These are phyloP conservation scores for Xenoacremonium recifei DNA, from an alignment of 2,329 filamentous ascomycete species.

Conservation along the genomic window DNA sequence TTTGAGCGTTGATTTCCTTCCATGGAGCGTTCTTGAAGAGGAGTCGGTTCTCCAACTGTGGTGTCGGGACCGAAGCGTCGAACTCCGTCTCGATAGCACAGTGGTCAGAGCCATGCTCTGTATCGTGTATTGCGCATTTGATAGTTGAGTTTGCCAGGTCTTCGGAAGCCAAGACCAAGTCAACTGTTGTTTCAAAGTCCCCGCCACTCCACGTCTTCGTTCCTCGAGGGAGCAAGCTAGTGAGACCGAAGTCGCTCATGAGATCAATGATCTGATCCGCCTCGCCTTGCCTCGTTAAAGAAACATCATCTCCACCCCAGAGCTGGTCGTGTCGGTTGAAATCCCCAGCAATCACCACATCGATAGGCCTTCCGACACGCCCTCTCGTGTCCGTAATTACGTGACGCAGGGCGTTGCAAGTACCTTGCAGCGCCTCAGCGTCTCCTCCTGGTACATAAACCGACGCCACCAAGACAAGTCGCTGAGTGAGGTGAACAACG, in stretches of 20 bases:
- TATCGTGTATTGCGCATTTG: constrained; percentile 5
- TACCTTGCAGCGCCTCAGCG: neutral
- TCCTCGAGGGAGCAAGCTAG: constrained; percentile 32
- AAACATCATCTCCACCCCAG: constrained; percentile 17
- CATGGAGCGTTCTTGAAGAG: constrained; percentile 8
- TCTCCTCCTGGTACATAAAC: constrained; percentile 3
- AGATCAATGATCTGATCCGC: constrained; percentile 34
- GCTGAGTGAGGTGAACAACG: neutral
- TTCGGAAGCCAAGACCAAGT: constrained; percentile 22
- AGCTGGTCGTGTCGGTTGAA: constrained; percentile 18
- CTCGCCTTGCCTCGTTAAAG: constrained; percentile 30
- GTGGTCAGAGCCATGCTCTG: constrained; percentile 6
- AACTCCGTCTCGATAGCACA: constrained; percentile 4
- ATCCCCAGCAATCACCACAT: constrained; percentile 12
- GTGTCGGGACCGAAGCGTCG: neutral
- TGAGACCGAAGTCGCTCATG: constrained; percentile 31
- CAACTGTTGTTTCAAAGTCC: constrained; percentile 20
- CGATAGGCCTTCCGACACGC: neutral
- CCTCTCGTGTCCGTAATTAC: neutral
- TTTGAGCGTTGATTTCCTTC: constrained; percentile 9
- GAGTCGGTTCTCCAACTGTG: neutral
- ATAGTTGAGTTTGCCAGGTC: constrained; percentile 16
- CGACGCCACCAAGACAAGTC: constrained; percentile 3
- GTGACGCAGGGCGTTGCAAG: neutral
- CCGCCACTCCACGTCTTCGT: constrained; percentile 33